Evolutionary conservation across 768 basidiomycete genomes (phyloP).

Genomic region (Podaxis sp.): DNA sequence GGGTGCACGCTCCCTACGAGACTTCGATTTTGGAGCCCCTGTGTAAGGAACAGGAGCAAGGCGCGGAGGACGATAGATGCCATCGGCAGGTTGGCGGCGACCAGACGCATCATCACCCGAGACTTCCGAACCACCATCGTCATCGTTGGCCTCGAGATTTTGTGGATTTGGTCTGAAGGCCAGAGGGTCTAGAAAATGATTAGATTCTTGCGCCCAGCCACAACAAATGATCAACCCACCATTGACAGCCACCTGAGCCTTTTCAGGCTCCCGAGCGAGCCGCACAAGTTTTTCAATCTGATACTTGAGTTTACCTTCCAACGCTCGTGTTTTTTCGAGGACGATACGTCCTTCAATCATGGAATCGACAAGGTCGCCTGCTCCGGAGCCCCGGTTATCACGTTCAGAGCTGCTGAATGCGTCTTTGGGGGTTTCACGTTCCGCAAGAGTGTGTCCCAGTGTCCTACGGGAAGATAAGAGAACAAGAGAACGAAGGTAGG

Average conservation of each 20-base stretch:
- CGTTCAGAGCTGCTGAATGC: slow-evolving; percentile 58
- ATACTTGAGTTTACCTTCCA: slow-evolving; percentile 89
- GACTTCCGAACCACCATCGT: slow-evolving; percentile 19
- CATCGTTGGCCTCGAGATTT: slow-evolving; percentile 49
- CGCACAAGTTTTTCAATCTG: slow-evolving; percentile 94
- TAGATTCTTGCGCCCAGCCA: background rate
- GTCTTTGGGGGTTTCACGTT: slow-evolving; percentile 46
- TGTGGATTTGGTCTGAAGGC: slow-evolving; percentile 90
- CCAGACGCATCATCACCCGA: slow-evolving; percentile 16
- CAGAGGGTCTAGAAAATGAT: slow-evolving; percentile 66
- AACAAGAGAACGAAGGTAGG: slow-evolving; percentile 82
- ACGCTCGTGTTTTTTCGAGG: slow-evolving; percentile 82
- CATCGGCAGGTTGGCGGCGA: slow-evolving; percentile 31
- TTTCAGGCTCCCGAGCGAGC: slow-evolving; percentile 62
- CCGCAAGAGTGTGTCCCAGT: slow-evolving; percentile 60
- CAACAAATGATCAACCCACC: slow-evolving; percentile 43
- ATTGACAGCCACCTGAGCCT: slow-evolving; percentile 45
- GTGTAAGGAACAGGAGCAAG: slow-evolving; percentile 88
- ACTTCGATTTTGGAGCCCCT: slow-evolving; percentile 45
- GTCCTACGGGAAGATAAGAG: slow-evolving; percentile 72
- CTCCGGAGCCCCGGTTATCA: slow-evolving; percentile 49
- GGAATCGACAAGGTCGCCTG: slow-evolving; percentile 77
- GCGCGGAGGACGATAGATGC: slow-evolving; percentile 82
- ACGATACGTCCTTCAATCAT: slow-evolving; percentile 80
- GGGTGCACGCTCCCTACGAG: slow-evolving; percentile 51